Evolutionary conservation across 1,139 yeast species (phyloP).

Genomic region (Yarrowia galli): DNA sequence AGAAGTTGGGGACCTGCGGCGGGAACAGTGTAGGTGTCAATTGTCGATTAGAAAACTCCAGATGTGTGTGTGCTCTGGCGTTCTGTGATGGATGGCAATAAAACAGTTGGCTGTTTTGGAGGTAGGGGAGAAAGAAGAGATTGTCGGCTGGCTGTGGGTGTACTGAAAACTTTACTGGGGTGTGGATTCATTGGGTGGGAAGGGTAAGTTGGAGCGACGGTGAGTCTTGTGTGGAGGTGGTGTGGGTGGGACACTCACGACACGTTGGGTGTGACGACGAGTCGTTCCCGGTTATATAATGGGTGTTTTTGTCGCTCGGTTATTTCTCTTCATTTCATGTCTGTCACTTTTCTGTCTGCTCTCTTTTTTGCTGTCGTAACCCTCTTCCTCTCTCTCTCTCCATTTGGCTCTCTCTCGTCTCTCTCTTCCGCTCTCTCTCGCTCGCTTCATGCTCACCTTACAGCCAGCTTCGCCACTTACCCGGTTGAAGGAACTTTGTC

Average conservation of each 20-base stretch:
- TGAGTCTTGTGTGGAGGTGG: not conserved
- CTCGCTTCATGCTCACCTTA: not conserved
- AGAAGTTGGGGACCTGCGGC: constrained; percentile 4
- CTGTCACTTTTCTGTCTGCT: not conserved
- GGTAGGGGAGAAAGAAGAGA: constrained; percentile 39
- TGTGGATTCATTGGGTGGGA: constrained; percentile 38
- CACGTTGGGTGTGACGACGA: too few species aligned
- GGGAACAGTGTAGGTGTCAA: constrained; percentile 29
- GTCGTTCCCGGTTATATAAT: too few species aligned
- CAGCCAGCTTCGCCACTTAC: constrained; percentile 21
- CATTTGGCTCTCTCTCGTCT: constrained; percentile 15
- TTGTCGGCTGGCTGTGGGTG: constrained; percentile 33
- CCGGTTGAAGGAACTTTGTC: constrained; percentile 30
- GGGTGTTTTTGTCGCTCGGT: too few species aligned
- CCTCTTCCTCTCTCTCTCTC: not conserved
- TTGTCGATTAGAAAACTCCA: constrained; percentile 38
- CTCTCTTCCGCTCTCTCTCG: not conserved
- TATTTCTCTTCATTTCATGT: not conserved
- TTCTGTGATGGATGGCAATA: constrained; percentile 38
- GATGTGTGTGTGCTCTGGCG: constrained; percentile 19
- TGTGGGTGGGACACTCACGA: not conserved
- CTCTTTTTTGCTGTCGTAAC: constrained; percentile 22
- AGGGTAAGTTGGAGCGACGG: constrained; percentile 22
- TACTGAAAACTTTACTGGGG: constrained; percentile 36
- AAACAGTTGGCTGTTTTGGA: constrained; percentile 35